phyloP scores from a whole-genome alignment of 2,329 filamentous ascomycete genomes.

The Mariannaea elegans region DNA sequence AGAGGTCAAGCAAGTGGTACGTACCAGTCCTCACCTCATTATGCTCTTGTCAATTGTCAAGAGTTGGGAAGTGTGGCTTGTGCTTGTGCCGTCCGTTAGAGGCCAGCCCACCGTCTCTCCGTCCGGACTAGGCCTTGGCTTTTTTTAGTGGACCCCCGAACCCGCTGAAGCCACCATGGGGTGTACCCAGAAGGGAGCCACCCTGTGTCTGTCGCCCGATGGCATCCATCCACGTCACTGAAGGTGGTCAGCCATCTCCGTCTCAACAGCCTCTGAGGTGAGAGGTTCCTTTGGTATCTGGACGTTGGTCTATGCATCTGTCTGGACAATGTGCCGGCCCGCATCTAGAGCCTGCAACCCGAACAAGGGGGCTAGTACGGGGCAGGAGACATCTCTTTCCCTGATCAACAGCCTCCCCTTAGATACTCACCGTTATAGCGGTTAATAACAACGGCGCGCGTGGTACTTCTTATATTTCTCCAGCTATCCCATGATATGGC shows the following conservation, averaged over 20 bases:
- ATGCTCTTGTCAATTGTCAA: neutral
- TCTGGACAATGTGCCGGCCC: conserved; percentile 9
- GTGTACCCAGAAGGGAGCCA: conserved; percentile 20
- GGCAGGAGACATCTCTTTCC: too few species aligned
- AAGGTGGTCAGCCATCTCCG: conserved; percentile 8
- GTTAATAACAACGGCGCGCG: neutral
- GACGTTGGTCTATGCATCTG: conserved; percentile 1
- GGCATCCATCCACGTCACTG: conserved; percentile 35
- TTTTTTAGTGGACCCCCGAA: conserved; percentile 27
- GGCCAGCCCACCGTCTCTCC: conserved; percentile 7
- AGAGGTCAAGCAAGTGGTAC: neutral
- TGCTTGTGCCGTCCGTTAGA: conserved; percentile 9
- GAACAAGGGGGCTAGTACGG: conserved; percentile 7
- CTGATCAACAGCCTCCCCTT: too few species aligned
- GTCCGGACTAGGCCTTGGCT: conserved; percentile 14
- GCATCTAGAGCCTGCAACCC: conserved; percentile 9
- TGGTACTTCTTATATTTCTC: neutral
- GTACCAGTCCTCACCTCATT: neutral
- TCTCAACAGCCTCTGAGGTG: conserved; percentile 22
- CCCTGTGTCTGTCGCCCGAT: conserved; percentile 24
- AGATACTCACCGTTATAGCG: too few species aligned
- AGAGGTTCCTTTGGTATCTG: conserved; percentile 4
- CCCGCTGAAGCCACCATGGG: conserved; percentile 22
- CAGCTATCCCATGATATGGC: too few species aligned
- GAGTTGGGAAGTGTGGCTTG: conserved; percentile 9